phyloP scores from a whole-genome alignment of 352 stramenopile genomes.

The Pythium utonaiense region DNA sequence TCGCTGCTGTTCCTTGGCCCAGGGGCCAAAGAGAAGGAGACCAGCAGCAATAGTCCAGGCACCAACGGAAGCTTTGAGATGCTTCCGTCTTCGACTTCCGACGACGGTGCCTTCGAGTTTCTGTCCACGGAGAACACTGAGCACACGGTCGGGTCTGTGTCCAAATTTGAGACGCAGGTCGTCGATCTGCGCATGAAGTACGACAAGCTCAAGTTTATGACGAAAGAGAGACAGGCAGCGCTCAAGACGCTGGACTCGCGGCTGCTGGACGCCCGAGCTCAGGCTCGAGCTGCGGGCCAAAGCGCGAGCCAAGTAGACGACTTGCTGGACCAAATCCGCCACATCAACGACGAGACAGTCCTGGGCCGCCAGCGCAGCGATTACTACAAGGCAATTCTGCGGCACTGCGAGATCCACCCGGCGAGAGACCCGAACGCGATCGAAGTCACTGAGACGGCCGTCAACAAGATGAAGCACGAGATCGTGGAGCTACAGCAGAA shows the following conservation, averaged over 20 bases:
- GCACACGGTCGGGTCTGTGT: constrained; percentile 44
- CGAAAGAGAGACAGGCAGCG: constrained; percentile 48
- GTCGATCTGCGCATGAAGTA: constrained; percentile 68
- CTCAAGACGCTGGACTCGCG: constrained; percentile 55
- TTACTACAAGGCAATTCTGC: constrained; percentile 78
- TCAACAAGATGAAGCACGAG: constrained; percentile 62
- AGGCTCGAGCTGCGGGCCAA: constrained; percentile 38
- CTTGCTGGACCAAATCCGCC: constrained; percentile 61
- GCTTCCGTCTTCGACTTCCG: constrained; percentile 19
- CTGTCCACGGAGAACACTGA: constrained; percentile 50
- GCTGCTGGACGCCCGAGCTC: constrained; percentile 48
- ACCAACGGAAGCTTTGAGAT: constrained; percentile 12
- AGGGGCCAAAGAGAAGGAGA: neutral
- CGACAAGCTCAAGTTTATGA: constrained; percentile 70
- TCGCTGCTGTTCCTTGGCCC: constrained; percentile 9
- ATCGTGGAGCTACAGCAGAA: constrained; percentile 70
- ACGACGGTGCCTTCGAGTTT: constrained; percentile 54
- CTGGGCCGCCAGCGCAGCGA: constrained; percentile 65
- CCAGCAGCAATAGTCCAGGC: neutral
- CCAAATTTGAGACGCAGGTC: constrained; percentile 58
- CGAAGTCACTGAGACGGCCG: constrained; percentile 54
- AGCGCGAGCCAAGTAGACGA: constrained; percentile 55
- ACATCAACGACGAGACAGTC: constrained; percentile 53
- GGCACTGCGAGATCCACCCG: constrained; percentile 74
- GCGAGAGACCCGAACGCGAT: constrained; percentile 78